Percentiles rank a stretch among this genome's conserved stretches.
Evolutionary conservation across 2,329 filamentous ascomycete species (phyloP).

Genomic region (Colletotrichum caudatum): DNA sequence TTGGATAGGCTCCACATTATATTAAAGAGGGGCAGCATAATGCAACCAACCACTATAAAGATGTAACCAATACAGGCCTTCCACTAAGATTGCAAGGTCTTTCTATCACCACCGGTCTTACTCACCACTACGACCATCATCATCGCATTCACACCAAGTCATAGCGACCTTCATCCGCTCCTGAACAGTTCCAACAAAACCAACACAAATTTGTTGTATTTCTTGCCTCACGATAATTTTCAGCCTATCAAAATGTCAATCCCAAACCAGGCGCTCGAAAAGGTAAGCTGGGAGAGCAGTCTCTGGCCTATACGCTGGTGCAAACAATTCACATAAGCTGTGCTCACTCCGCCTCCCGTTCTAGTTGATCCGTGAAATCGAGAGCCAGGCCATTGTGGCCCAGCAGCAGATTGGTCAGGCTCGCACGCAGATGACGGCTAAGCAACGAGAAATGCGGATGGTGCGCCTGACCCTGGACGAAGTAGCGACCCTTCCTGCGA

Average conservation of each 20-base stretch:
- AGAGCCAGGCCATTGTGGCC: conserved; percentile 86
- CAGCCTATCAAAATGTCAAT: conserved; percentile 78
- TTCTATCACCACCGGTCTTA: not conserved
- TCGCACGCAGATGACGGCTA: conserved; percentile 83
- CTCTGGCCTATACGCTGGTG: not conserved
- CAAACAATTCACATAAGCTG: not conserved
- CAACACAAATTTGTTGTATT: not conserved
- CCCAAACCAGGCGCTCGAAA: conserved; percentile 91
- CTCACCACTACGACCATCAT: not conserved
- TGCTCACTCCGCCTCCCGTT: conserved; percentile 24
- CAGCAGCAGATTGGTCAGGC: conserved; percentile 93
- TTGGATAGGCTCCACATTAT: not conserved
- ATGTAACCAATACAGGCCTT: not conserved
- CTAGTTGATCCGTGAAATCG: conserved; percentile 92
- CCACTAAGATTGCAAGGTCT: not conserved
- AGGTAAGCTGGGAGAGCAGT: conserved; percentile 66
- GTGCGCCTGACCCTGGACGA: conserved; percentile 89
- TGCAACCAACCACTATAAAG: not conserved
- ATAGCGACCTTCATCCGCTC: not conserved
- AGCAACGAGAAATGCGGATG: conserved; percentile 90
- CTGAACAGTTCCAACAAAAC: not conserved
- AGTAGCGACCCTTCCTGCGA: conserved; percentile 78
- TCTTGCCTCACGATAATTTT: not conserved
- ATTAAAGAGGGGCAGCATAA: too few relatives aligned
- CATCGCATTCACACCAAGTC: not conserved